Base-by-base conservation (phyloP, 83 land plant genomes). In the Diphasiastrum complanatum region DNA sequence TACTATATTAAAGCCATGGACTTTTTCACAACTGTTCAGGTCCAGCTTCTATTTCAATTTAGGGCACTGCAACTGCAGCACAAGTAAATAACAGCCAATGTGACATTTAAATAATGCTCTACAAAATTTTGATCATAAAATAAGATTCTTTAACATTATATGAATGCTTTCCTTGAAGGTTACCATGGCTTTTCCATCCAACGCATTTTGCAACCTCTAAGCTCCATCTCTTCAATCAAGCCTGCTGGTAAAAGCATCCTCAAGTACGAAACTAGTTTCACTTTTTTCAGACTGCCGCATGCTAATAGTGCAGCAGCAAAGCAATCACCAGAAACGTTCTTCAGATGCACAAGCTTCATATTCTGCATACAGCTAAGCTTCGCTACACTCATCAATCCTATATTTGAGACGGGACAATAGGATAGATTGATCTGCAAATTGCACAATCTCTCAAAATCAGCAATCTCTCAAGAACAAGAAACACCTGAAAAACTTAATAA, bases 291-390 rank as follows among this genome's bases (percentile, higher is more conserved):
- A 47, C 79, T 77, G 16, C 35, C 57, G 33, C 66, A 75, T 22
- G 76, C 69, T 35, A 69, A 69, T 6, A 85, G 64, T 16, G 69
- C 73, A 36, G 70, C 51, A 51, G 74, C 83, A 61, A 78, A 65
- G 12, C 78, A 72, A 5, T 70, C 68, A 0, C 54, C 45, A 14
- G 83, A 32, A 14, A 82, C 80, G 10, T 53, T 56, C 32, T 37
- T 45, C 18, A 82, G 78, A 45, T 85, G 73, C 67, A 79, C 83
- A 38, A 85, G 45, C 71, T 81, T 82, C 23, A 70, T 80, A 48
- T 78, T 85, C 45, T 82, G 86, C 31, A 85, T 61, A 69, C 83
- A 71, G 18, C 65, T 33, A 23, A 85, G 63, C 43, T 60, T 67
- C 22, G 71, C 63, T 48, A 85, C 66, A 53, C 74, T 37, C 59